Evolutionary conservation across 345 rosid species (phyloP).

Genomic region (Boechera retrofracta): DNA sequence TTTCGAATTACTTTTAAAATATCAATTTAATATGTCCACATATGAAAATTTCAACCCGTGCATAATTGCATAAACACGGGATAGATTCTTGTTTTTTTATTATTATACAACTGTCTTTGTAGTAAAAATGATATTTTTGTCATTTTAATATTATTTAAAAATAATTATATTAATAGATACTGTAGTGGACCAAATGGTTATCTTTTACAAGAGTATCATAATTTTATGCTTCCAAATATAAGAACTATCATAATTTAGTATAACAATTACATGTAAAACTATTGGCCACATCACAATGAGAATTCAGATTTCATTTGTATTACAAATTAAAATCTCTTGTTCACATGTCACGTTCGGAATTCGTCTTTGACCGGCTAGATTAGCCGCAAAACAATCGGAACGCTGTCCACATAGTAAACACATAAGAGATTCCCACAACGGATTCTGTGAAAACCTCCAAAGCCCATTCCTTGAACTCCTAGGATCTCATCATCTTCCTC

Average conservation of each 20-base stretch:
- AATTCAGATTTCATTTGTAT: background rate
- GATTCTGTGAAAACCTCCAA: no score
- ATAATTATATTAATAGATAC: background rate
- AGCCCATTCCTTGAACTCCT: no score
- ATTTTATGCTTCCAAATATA: background rate
- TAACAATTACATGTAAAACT: background rate
- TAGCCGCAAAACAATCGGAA: background rate
- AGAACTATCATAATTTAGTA: background rate
- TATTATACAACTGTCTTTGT: no score
- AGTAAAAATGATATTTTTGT: no score
- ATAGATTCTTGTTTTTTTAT: no score
- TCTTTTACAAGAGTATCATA: background rate
- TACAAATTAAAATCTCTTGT: background rate
- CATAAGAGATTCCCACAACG: no score
- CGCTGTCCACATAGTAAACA: background rate
- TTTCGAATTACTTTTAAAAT: no score
- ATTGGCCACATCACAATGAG: background rate
- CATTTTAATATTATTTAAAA: background rate
- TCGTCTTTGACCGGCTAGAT: constrained; percentile 11
- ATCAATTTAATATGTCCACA: no score
- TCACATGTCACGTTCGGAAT: background rate
- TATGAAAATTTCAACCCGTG: no score
- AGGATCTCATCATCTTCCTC: no score
- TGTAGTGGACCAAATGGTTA: background rate
- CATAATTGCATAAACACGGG: no score